These are phyloP conservation scores for Coemansia sp. DNA, from an alignment of 192 early-diverging fungal genomes.

Conservation along the genomic window DNA sequence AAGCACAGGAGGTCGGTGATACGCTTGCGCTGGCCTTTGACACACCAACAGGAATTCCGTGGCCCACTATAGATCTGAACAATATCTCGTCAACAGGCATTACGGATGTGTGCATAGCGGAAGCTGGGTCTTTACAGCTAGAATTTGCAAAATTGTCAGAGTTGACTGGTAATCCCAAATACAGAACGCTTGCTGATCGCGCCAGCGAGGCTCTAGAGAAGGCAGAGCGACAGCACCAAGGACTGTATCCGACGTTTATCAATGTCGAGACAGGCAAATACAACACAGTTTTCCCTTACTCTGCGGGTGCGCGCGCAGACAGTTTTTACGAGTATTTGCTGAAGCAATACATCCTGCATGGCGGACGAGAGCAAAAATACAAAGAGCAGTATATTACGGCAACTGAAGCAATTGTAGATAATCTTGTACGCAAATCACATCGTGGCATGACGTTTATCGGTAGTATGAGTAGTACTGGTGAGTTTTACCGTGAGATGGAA, in stretches of 20 bases:
- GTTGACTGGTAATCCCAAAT: conserved; percentile 72
- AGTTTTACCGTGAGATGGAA: conserved; percentile 74
- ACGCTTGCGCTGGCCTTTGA: conserved; percentile 70
- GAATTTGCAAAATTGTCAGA: conserved; percentile 83
- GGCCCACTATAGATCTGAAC: conserved; percentile 58
- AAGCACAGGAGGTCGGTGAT: conserved; percentile 76
- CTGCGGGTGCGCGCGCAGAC: conserved; percentile 80
- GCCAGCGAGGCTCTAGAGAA: conserved; percentile 55
- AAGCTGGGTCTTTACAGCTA: conserved; percentile 82
- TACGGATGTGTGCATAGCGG: conserved; percentile 51
- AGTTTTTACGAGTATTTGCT: conserved; percentile 95
- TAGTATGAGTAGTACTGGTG: neutral
- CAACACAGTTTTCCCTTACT: conserved; percentile 44
- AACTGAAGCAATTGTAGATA: conserved; percentile 61
- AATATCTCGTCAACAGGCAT: neutral
- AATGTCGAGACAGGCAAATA: conserved; percentile 21
- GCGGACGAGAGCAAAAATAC: conserved; percentile 60
- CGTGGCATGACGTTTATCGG: conserved; percentile 21
- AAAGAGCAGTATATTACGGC: conserved; percentile 67
- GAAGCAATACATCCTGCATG: conserved; percentile 83
- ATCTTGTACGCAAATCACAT: conserved; percentile 19
- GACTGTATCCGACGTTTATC: conserved; percentile 74
- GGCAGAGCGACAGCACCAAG: conserved; percentile 52
- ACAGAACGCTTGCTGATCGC: conserved; percentile 68
- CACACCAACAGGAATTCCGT: conserved; percentile 66